These are phyloP conservation scores for Solanum acaule DNA, from an alignment of 257 asterid species.

Conservation along the genomic window DNA sequence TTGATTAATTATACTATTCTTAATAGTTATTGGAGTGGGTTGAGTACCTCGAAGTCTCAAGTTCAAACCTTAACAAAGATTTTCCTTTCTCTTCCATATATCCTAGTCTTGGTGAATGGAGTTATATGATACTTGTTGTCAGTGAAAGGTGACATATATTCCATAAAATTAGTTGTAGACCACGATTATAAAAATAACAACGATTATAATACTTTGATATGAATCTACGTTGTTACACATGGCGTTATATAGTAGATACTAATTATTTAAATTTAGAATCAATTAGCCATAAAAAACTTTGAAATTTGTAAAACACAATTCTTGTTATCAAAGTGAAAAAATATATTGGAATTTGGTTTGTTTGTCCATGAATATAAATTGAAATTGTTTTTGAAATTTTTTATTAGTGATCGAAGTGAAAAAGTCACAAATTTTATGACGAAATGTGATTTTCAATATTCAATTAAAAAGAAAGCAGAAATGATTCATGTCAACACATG, in stretches of 20 bases:
- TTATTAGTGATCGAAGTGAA: neutral
- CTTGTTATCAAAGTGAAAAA: neutral
- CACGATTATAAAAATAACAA: neutral
- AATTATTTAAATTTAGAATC: too few species aligned
- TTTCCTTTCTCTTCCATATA: too few species aligned
- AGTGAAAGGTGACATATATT: too few species aligned
- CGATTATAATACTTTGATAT: too few species aligned
- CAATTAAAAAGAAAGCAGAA: too few species aligned
- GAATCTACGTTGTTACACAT: neutral
- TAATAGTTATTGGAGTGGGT: fast-evolving
- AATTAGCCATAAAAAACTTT: neutral
- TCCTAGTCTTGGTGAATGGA: fast-evolving
- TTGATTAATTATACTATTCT: too few species aligned
- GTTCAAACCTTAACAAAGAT: too few species aligned
- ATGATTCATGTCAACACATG: too few species aligned
- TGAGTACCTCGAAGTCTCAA: neutral
- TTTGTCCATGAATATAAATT: neutral
- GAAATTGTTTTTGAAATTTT: too few species aligned
- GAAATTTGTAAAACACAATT: neutral
- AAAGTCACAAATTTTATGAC: neutral
- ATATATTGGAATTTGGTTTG: neutral
- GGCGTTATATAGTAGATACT: neutral
- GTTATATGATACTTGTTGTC: too few species aligned
- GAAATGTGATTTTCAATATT: too few species aligned
- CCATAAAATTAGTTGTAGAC: too few species aligned